Evolutionary conservation across 495 filamentous ascomycete species (phyloP).

Genomic region (Cudoniella acicularis): DNA sequence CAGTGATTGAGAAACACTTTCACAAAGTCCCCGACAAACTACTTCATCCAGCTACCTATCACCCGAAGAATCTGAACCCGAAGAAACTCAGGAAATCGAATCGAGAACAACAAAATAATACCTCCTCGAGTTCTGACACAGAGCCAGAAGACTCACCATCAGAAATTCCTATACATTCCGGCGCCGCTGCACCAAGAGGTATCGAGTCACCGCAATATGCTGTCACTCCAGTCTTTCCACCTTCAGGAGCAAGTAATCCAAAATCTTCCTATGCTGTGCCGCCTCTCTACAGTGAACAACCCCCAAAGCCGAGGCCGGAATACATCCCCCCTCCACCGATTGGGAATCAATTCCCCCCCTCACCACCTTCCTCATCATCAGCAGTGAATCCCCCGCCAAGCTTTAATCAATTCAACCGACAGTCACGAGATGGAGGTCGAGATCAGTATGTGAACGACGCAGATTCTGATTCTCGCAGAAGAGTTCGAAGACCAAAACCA

Average conservation of each 20-base stretch:
- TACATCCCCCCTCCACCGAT: background rate
- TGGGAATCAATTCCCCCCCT: background rate
- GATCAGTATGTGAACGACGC: too few species aligned
- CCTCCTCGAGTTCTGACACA: background rate
- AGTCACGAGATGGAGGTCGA: too few species aligned
- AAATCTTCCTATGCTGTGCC: background rate
- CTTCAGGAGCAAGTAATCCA: background rate
- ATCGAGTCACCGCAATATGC: background rate
- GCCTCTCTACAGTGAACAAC: background rate
- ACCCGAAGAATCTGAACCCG: background rate
- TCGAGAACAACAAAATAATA: background rate
- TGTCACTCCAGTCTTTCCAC: background rate
- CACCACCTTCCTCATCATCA: background rate
- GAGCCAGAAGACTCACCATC: background rate
- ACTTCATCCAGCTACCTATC: background rate
- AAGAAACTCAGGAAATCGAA: background rate
- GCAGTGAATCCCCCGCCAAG: too few species aligned
- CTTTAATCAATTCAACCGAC: too few species aligned
- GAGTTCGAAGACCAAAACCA: too few species aligned
- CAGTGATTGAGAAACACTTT: background rate
- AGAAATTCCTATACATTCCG: background rate
- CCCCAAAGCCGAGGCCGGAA: background rate
- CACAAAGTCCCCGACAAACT: background rate
- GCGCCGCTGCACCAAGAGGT: background rate
- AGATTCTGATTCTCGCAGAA: too few species aligned